Evolutionary conservation across 495 filamentous ascomycete genomes (phyloP).

Genomic region (Acidiella bohemica): DNA sequence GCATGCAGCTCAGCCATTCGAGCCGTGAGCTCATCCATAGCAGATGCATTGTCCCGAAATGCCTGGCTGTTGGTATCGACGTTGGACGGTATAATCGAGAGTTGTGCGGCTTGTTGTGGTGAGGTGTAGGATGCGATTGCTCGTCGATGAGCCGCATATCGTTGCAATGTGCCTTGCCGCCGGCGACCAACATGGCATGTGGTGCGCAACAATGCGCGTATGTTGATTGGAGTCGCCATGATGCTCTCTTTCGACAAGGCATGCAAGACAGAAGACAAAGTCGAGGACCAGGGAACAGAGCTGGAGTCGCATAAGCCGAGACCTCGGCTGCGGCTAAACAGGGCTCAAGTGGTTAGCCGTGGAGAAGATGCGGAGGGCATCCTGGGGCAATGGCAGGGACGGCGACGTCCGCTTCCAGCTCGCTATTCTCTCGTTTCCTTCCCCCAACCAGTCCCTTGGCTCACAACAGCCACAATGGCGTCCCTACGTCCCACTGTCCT

Average conservation of each 20-base stretch:
- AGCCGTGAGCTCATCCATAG: conserved; percentile 60
- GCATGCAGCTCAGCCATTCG: conserved; percentile 54
- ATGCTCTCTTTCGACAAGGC: no score
- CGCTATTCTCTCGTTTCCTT: no score
- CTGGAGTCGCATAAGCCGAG: not conserved
- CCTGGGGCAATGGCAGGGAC: no score
- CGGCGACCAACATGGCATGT: conserved; percentile 1
- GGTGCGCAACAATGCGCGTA: not conserved
- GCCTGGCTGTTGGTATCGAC: conserved; percentile 66
- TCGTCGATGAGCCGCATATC: conserved; percentile 15
- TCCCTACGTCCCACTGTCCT: conserved; percentile 1
- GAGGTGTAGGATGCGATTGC: conserved; percentile 33
- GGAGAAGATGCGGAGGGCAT: not conserved
- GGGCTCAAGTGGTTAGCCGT: not conserved
- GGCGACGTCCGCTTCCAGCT: no score
- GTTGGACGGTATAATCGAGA: conserved; percentile 62
- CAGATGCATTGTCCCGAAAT: conserved; percentile 66
- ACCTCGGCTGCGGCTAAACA: not conserved
- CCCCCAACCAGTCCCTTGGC: no score
- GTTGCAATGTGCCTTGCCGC: conserved; percentile 2
- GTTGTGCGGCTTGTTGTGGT: conserved; percentile 40
- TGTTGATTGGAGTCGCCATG: not conserved
- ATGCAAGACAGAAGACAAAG: no score
- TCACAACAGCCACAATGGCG: no score
- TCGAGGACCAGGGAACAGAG: no score